phyloP scores from a whole-genome alignment of 2,329 filamentous ascomycete genomes.

The Penicillium oxalicum region DNA sequence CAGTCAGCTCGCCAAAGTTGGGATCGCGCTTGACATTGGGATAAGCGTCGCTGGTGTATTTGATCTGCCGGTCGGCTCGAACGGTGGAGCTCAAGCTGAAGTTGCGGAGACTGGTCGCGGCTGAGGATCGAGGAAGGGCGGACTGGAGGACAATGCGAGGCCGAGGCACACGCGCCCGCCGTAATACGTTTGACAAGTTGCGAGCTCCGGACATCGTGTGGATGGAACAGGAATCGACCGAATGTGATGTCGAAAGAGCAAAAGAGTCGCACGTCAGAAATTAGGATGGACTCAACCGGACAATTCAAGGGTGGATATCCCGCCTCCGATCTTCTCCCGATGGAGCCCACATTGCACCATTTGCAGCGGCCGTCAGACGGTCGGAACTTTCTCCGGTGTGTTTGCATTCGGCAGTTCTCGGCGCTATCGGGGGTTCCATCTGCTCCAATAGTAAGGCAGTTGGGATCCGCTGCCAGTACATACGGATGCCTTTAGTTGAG shows the following conservation, averaged over 20 bases:
- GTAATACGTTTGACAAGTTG: slow-evolving; percentile 28
- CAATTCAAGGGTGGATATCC: slow-evolving; percentile 18
- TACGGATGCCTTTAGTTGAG: too few relatives aligned
- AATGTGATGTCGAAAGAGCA: neutral
- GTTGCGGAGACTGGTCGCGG: slow-evolving; percentile 19
- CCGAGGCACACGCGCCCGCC: slow-evolving; percentile 29
- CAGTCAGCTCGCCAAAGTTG: slow-evolving; percentile 63
- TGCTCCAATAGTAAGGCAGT: too few relatives aligned
- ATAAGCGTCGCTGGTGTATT: slow-evolving; percentile 75
- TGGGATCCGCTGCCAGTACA: too few relatives aligned
- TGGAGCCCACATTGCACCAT: neutral
- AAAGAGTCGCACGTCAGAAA: slow-evolving; percentile 7
- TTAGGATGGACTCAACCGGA: slow-evolving; percentile 8
- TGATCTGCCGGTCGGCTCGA: slow-evolving; percentile 41
- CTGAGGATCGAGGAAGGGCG: slow-evolving; percentile 14
- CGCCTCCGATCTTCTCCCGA: slow-evolving; percentile 16
- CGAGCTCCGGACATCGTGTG: slow-evolving; percentile 28
- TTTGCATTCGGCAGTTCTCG: slow-evolving; percentile 12
- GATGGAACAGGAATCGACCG: slow-evolving; percentile 1
- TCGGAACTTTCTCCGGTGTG: slow-evolving; percentile 6
- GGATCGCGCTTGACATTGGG: slow-evolving; percentile 74
- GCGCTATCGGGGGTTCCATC: neutral
- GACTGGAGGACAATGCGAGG: slow-evolving; percentile 22
- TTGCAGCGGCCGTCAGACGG: neutral
- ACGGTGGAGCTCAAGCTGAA: slow-evolving; percentile 28